Percentiles rank a stretch among this genome's conserved stretches.
These are phyloP conservation scores for Geranomyces variabilis DNA, from an alignment of 192 early-diverging fungal species.

Conservation along the genomic window DNA sequence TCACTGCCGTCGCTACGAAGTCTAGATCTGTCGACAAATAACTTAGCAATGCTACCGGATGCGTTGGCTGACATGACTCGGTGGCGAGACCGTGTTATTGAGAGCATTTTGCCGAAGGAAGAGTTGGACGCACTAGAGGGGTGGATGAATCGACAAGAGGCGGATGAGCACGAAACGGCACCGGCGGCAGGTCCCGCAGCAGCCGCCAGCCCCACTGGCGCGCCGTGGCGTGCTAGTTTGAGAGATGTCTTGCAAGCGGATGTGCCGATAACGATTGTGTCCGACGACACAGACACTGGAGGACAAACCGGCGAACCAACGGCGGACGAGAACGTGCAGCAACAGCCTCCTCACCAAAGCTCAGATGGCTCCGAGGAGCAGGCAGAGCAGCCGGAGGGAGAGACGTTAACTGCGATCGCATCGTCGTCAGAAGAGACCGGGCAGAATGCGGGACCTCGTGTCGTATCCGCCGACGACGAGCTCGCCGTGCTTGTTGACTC, in stretches of 20 bases:
- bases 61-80: conserved; percentile 36
- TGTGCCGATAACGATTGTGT: too few species aligned
- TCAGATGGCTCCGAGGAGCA: conserved; percentile 3
- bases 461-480: conserved; percentile 6
- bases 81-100: conserved; percentile 55
- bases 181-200: neutral
- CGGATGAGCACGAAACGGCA: neutral
- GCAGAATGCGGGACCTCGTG: too few species aligned
- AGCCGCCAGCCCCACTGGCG: too few species aligned
- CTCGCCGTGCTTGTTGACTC: conserved; percentile 21
- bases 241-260: too few species aligned
- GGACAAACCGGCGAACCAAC: neutral
- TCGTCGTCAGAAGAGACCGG: too few species aligned
- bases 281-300: neutral
- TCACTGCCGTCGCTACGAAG: conserved; percentile 45
- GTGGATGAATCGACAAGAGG: conserved; percentile 7
- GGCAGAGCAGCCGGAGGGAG: neutral
- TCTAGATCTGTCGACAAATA: conserved; percentile 53
- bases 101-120: conserved; percentile 34
- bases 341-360: neutral
- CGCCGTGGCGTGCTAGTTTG: too few species aligned
- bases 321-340: neutral
- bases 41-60: conserved; percentile 39
- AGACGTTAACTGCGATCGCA: too few species aligned
- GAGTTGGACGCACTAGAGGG: conserved; percentile 20